These are phyloP conservation scores for Fusarium sp. DNA, from an alignment of 2,329 filamentous ascomycete species.

Conservation along the genomic window DNA sequence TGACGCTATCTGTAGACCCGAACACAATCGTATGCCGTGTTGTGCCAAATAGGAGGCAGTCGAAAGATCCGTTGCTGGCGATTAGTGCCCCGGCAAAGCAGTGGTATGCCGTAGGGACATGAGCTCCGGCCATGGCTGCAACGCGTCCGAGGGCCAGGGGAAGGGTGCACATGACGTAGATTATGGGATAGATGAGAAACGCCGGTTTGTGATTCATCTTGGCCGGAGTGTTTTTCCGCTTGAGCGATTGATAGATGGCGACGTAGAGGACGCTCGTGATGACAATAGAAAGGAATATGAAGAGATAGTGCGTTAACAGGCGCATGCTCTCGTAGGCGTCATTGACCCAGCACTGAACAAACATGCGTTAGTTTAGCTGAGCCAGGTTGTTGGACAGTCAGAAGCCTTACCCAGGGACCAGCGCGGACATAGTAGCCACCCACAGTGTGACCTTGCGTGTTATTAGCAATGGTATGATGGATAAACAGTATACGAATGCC, in stretches of 20 bases:
- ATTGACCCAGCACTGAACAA: slow-evolving; percentile 68
- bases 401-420: slow-evolving; percentile 63
- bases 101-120: slow-evolving; percentile 63
- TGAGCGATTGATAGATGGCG: slow-evolving; percentile 51
- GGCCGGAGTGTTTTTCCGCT: slow-evolving; percentile 31
- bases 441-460: slow-evolving; percentile 52
- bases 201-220: slow-evolving; percentile 53
- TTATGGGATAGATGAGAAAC: slow-evolving; percentile 72
- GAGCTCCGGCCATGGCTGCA: slow-evolving; percentile 64
- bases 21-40: slow-evolving; percentile 63
- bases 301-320: slow-evolving; percentile 69
- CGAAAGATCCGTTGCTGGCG: slow-evolving; percentile 63
- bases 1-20: slow-evolving; percentile 44
- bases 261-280: slow-evolving; percentile 51
- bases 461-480: slow-evolving; percentile 58
- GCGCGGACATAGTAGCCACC: slow-evolving; percentile 67
- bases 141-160: slow-evolving; percentile 72
- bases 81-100: slow-evolving; percentile 67
- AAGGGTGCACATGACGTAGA: slow-evolving; percentile 72
- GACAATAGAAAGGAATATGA: slow-evolving; percentile 61
- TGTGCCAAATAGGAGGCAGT: slow-evolving; percentile 61
- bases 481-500: slow-evolving; percentile 66
- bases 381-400: not conserved
- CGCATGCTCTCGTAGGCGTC: slow-evolving; percentile 61
- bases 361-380: not conserved